Conservation (phyloP, 192 early-diverging fungal species). For the Backusella macrospora region DNA sequence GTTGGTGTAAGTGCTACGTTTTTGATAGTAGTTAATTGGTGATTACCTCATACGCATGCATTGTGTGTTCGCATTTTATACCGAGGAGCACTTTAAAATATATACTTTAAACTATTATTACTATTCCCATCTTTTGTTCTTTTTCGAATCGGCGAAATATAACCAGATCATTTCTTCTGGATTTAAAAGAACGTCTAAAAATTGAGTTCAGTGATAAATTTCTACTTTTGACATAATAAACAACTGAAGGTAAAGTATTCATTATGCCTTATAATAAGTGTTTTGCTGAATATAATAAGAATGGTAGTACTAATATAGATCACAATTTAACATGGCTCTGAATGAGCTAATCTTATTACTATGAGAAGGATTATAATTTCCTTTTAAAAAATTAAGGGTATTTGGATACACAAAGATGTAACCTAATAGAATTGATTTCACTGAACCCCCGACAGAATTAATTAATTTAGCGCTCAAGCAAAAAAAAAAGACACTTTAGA, state of each 20-base stretch:
- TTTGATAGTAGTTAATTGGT: conserved; percentile 6
- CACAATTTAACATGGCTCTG: not conserved
- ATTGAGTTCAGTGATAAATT: not conserved
- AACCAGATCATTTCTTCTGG: not conserved
- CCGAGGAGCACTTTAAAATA: not conserved
- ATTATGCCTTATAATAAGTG: too few relatives aligned
- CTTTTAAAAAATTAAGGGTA: not conserved
- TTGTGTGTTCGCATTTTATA: conserved; percentile 9
- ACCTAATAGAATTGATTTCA: not conserved
- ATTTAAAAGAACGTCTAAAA: not conserved
- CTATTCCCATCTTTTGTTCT: not conserved
- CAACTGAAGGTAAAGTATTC: not conserved
- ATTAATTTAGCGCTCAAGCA: not conserved
- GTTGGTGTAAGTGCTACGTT: not conserved
- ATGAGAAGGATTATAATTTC: not conserved
- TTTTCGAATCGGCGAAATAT: conserved; percentile 1
- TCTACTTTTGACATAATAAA: not conserved
- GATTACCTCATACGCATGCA: not conserved
- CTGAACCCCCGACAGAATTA: not conserved
- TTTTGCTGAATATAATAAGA: not conserved
- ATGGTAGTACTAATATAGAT: not conserved
- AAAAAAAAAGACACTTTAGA: conserved; percentile 8
- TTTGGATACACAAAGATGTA: not conserved
- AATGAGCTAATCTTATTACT: not conserved
- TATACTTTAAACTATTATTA: too few relatives aligned